These are phyloP conservation scores for Polytrichum formosum DNA, from an alignment of 225 moss, liverwort and hornwort species.

Conservation along the genomic window DNA sequence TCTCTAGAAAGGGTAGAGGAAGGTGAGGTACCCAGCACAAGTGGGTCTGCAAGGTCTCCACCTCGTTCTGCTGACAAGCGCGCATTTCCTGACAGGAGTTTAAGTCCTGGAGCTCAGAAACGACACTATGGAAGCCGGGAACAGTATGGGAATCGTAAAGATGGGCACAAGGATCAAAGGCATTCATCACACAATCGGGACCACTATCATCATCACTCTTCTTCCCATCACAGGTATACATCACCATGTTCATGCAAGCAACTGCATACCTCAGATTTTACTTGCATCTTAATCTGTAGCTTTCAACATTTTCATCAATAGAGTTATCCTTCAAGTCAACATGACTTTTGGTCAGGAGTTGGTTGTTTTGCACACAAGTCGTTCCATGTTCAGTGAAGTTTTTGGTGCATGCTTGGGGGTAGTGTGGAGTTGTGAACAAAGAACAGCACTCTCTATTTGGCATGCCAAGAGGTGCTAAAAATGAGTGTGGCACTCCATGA, in stretches of 20 bases:
- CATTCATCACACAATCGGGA: conserved; percentile 47
- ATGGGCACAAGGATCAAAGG: conserved; percentile 45
- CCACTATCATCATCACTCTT: conserved; percentile 53
- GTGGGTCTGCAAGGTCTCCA: conserved; percentile 52
- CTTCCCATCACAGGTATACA: conserved; percentile 53
- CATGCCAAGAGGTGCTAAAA: too few relatives aligned
- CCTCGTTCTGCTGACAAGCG: conserved; percentile 52
- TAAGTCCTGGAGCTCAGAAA: conserved; percentile 54
- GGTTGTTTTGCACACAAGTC: neutral
- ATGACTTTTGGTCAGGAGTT: neutral
- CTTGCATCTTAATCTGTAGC: too few relatives aligned
- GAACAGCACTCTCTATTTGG: too few relatives aligned
- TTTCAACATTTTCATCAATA: neutral
- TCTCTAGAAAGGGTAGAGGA: conserved; percentile 54
- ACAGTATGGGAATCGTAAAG: conserved; percentile 55
- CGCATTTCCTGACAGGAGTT: conserved; percentile 40
- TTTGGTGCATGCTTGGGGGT: too few relatives aligned
- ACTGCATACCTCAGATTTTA: neutral
- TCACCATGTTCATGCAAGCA: neutral
- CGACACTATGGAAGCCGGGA: conserved; percentile 52
- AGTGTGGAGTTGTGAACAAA: too few relatives aligned
- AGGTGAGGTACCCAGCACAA: conserved; percentile 64
- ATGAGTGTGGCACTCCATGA: too few relatives aligned
- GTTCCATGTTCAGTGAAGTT: too few relatives aligned
- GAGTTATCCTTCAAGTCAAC: neutral